Base-by-base conservation (phyloP, 345 rosid genomes). In the Melaleuca quinquenervia region DNA sequence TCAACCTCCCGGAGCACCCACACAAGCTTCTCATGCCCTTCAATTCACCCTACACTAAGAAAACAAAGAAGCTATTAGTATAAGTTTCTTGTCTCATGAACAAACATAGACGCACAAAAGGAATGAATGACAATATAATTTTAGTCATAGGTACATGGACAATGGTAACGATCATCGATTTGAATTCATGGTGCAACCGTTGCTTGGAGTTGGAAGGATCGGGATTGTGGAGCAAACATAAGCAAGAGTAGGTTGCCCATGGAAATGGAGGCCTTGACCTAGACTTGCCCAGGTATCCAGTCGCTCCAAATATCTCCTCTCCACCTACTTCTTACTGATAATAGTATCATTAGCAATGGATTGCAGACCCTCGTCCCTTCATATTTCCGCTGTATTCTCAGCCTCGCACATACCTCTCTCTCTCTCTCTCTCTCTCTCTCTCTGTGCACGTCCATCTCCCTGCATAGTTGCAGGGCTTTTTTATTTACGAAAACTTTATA, bases 21-120 rank as follows among this genome's bases (percentile, higher is more conserved):
- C 14, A 87, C 89, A 24, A 90, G 58, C 83, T 86, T 86, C 84
- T 90, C 89, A 50, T 89, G 89, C 49, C 89, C 92, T 89, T 88
- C 58, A 90, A 21, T 8, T 88, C 89, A 14, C 91, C 89, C 91
- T 90, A 85, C 32, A 5, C 74, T 10, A 18, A 22, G 78, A 20
- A 52, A 44, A 13, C 20, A 52, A n/a, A 52, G 22, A 18, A 11
- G 48, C 20, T 36, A 22, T 70, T 8, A 41, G 41, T 41, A 41
- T 41, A 41, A 41, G 4, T 4, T 41, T 41, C 2, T 41, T 41
- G 41, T 41, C 41, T 4, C 41, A 41, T 29, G 36, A 20, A 26
- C 8, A 82, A 20, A 58, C 44, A 11, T 16, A 32, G 32, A 18
- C 4, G 6, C 6, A 24, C 6, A 24, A 1, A 41, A 41, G 41